Conservation (phyloP, 805 yeast genomes). For the Lipomyces chichibuensis region DNA sequence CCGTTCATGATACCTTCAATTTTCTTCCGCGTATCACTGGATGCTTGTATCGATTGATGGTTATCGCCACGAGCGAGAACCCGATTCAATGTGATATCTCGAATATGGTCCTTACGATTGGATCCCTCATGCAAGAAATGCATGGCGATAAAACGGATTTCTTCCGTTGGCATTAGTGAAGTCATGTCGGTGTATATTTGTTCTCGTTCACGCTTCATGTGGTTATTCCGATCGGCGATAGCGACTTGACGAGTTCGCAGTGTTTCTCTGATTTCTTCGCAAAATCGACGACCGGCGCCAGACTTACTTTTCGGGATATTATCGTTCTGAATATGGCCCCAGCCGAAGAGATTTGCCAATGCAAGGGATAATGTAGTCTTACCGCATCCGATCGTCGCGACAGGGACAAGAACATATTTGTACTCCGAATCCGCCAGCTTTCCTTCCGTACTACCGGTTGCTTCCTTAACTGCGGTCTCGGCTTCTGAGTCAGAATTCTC, state of each 20-base stretch:
- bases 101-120: slow-evolving; percentile 15
- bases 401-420: slow-evolving; percentile 72
- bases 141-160: slow-evolving; percentile 64
- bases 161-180: slow-evolving; percentile 45
- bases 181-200: slow-evolving; percentile 61
- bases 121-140: slow-evolving; percentile 57
- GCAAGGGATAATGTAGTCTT: slow-evolving; percentile 81
- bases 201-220: slow-evolving; percentile 66
- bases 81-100: slow-evolving; percentile 57
- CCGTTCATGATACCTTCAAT: slow-evolving; percentile 71
- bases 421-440: slow-evolving; percentile 39
- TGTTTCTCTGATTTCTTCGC: slow-evolving; percentile 38
- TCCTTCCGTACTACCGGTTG: background rate
- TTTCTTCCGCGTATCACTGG: slow-evolving; percentile 51
- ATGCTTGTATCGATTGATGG: slow-evolving; percentile 77
- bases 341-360: slow-evolving; percentile 58
- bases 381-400: slow-evolving; percentile 93
- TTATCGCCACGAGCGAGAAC: slow-evolving; percentile 76
- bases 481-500: slow-evolving; percentile 32
- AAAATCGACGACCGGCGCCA: slow-evolving; percentile 33
- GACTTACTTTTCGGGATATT: slow-evolving; percentile 51
- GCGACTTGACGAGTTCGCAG: slow-evolving; percentile 56
- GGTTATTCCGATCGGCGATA: slow-evolving; percentile 83
- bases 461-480: background rate
- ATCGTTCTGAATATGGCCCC: slow-evolving; percentile 85